A percentile compares a stretch with the other conserved stretches of the same genome.
phyloP scores from a whole-genome alignment of 257 asterid genomes.

The Capsicum chinense region DNA sequence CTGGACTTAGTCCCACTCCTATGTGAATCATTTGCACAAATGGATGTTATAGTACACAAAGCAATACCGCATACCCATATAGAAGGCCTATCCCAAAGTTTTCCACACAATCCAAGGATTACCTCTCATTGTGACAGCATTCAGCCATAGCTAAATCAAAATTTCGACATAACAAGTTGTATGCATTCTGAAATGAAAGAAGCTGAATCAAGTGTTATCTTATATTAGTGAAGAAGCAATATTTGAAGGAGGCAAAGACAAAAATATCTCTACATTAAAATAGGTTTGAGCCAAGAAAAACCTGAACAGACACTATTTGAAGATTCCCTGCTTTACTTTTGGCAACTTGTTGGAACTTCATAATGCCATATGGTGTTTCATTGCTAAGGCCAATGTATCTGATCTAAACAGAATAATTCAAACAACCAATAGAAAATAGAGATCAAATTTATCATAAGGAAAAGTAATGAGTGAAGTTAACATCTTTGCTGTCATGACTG shows the following conservation, averaged over 20 bases:
- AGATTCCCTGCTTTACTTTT: slow-evolving; percentile 48
- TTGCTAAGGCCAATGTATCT: slow-evolving; percentile 90
- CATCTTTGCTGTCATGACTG: slow-evolving; percentile 38
- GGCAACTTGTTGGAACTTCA: slow-evolving; percentile 78
- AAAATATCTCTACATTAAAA: slow-evolving; percentile 38
- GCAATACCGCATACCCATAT: neutral
- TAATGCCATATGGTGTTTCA: slow-evolving; percentile 90
- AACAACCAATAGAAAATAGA: slow-evolving; percentile 29
- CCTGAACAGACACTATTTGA: slow-evolving; percentile 87
- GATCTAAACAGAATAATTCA: slow-evolving; percentile 54
- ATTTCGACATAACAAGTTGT: slow-evolving; percentile 82
- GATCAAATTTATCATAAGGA: slow-evolving; percentile 47
- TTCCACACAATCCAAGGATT: slow-evolving; percentile 30
- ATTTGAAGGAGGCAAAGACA: slow-evolving; percentile 22
- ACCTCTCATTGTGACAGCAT: slow-evolving; percentile 97
- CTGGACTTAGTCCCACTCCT: neutral
- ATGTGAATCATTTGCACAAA: neutral
- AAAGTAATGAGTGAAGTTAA: slow-evolving; percentile 31
- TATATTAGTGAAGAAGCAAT: neutral
- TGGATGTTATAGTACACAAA: neutral
- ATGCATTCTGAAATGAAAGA: slow-evolving; percentile 64
- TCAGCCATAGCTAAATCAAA: slow-evolving; percentile 91
- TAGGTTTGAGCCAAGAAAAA: slow-evolving; percentile 43
- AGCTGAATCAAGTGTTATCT: slow-evolving; percentile 8
- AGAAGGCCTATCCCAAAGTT: neutral